phyloP scores from a whole-genome alignment of 2,329 filamentous ascomycete genomes.

The Diaporthe longicolla region DNA sequence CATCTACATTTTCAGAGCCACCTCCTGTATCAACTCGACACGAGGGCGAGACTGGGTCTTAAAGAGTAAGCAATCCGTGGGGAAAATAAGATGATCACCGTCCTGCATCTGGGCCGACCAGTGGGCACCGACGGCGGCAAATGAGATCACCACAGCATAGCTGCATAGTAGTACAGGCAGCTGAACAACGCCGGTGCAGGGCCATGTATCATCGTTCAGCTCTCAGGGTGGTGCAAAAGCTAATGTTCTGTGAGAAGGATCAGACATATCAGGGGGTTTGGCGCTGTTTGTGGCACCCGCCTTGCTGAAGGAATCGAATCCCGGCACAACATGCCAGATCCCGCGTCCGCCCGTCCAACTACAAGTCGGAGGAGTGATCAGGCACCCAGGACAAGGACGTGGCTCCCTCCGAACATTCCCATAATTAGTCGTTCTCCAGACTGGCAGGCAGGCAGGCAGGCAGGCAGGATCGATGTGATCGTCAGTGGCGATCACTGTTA shows the following conservation, averaged over 20 bases:
- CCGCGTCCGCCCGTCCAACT: background rate
- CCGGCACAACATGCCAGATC: background rate
- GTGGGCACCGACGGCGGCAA: background rate
- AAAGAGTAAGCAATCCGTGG: background rate
- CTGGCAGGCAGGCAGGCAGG: background rate
- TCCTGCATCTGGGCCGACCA: background rate
- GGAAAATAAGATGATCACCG: background rate
- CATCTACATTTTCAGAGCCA: background rate
- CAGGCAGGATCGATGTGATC: conserved; percentile 8
- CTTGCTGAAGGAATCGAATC: conserved; percentile 20
- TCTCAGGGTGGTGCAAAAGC: conserved; percentile 6
- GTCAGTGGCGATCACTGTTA: background rate
- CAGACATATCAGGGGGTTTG: background rate
- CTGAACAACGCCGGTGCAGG: background rate
- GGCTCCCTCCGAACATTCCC: background rate
- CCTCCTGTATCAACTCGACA: background rate
- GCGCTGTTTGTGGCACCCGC: conserved; percentile 4
- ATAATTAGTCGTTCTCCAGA: background rate
- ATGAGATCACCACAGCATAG: background rate
- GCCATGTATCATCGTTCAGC: conserved; percentile 14
- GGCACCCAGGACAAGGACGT: background rate
- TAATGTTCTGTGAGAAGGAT: background rate
- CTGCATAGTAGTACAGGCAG: background rate
- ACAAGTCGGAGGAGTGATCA: background rate
- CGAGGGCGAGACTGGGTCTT: background rate